phyloP scores from a whole-genome alignment of 805 yeast genomes.

The Candida insectalens region DNA sequence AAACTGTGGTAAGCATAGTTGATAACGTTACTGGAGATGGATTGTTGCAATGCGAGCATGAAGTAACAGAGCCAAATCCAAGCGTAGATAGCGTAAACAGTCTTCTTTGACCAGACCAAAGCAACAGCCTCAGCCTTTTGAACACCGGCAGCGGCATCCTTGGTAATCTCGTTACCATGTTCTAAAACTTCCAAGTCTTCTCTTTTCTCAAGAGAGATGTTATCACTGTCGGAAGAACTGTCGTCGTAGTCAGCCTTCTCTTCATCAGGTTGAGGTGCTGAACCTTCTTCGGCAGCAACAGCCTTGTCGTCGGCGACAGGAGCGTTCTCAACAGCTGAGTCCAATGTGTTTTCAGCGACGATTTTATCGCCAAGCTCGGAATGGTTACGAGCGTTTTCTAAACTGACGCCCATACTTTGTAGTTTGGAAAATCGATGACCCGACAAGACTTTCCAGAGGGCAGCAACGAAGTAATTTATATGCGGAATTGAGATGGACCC shows the following conservation, averaged over 20 bases:
- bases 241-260: not conserved
- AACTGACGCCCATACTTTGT: too few species aligned
- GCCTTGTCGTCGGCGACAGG: not conserved
- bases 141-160: conserved; percentile 20
- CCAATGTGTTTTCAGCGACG: not conserved
- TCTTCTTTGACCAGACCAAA: conserved; percentile 22
- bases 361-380: too few species aligned
- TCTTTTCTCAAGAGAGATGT: not conserved
- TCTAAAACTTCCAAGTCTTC: not conserved
- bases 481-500: too few species aligned
- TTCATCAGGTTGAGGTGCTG: not conserved
- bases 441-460: too few species aligned
- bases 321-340: not conserved
- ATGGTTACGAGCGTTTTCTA: too few species aligned
- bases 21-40: conserved; percentile 16
- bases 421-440: too few species aligned
- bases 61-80: conserved; percentile 27
- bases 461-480: too few species aligned
- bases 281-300: not conserved
- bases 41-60: conserved; percentile 23
- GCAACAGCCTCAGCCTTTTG: conserved; percentile 22
- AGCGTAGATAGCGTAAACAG: conserved; percentile 19
- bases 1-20: conserved; percentile 17
- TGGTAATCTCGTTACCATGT: conserved; percentile 4
- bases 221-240: not conserved